Evolutionary conservation across 73 alveolate genomes (phyloP).

Genomic region (Halteria grandinella): DNA sequence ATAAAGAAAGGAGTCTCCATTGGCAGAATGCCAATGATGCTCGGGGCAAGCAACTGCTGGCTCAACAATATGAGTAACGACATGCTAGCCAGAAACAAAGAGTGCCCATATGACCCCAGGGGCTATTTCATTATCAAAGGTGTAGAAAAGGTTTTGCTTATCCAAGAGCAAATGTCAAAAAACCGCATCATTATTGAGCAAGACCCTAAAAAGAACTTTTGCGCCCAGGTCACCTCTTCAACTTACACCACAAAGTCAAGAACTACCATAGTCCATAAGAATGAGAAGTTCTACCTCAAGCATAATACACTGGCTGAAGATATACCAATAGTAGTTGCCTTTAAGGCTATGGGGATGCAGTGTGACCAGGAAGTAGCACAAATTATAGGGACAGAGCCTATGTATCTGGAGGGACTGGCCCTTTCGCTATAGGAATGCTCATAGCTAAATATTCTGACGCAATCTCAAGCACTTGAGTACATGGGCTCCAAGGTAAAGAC

Average conservation of each 20-base stretch:
- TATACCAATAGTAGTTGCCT: conserved; percentile 91
- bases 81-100: conserved; percentile 82
- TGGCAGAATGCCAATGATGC: conserved; percentile 96
- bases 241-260: conserved; percentile 93
- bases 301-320: conserved; percentile 90
- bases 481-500: conserved; percentile 80
- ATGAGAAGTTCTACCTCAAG: conserved; percentile 79
- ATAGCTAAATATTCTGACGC: conserved; percentile 72
- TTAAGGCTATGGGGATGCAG: conserved; percentile 97
- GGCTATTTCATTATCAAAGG: conserved; percentile 99
- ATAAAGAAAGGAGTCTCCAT: conserved; percentile 70
- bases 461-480: conserved; percentile 87
- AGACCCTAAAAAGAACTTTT: conserved; percentile 82
- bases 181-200: conserved; percentile 97
- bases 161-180: conserved; percentile 95
- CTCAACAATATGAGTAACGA: conserved; percentile 75
- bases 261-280: conserved; percentile 83
- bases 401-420: conserved; percentile 78
- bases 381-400: conserved; percentile 92
- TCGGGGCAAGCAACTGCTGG: conserved; percentile 92
- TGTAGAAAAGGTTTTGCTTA: conserved; percentile 93
- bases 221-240: conserved; percentile 90
- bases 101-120: conserved; percentile 98
- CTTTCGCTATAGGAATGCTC: conserved; percentile 83
- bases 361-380: conserved; percentile 97